phyloP scores from a whole-genome alignment of 2,329 filamentous ascomycete species.

The Beauveria asiatica region DNA sequence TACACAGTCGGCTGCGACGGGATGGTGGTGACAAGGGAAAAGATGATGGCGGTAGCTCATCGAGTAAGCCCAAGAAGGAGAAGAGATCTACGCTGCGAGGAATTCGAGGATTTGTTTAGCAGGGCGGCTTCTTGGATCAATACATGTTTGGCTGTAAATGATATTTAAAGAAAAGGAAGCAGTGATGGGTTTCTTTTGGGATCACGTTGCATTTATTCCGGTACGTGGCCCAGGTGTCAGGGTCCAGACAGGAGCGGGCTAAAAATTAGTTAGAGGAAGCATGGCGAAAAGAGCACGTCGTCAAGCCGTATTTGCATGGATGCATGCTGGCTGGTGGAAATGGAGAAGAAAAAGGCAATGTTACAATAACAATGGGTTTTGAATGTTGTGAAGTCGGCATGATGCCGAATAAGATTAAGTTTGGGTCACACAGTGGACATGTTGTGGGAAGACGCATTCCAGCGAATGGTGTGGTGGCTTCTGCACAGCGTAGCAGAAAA shows the following conservation, averaged over 20 bases:
- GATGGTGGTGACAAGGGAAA: conserved; percentile 40
- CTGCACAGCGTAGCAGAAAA: too few relatives aligned
- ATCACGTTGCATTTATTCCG: background rate
- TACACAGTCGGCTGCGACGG: conserved; percentile 39
- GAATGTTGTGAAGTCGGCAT: background rate
- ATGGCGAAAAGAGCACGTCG: background rate
- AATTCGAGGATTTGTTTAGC: conserved; percentile 30
- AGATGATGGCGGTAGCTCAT: conserved; percentile 28
- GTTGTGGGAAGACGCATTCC: background rate
- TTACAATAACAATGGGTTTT: background rate
- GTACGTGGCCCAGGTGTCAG: too few relatives aligned
- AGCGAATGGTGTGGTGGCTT: background rate
- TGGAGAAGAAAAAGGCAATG: background rate
- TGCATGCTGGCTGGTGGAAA: background rate
- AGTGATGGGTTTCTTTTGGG: background rate
- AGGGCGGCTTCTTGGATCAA: background rate
- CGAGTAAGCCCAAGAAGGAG: conserved; percentile 25
- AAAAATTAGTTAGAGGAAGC: background rate
- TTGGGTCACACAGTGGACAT: background rate
- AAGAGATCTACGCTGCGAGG: conserved; percentile 32
- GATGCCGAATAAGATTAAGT: background rate
- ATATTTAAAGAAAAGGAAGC: background rate
- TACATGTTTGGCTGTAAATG: background rate
- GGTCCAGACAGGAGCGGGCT: background rate
- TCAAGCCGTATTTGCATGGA: background rate